Evolutionary conservation across 495 filamentous ascomycete species (phyloP), one percentile per base, ranked within the genome.

Genomic region (Penicillium coffeae): DNA sequence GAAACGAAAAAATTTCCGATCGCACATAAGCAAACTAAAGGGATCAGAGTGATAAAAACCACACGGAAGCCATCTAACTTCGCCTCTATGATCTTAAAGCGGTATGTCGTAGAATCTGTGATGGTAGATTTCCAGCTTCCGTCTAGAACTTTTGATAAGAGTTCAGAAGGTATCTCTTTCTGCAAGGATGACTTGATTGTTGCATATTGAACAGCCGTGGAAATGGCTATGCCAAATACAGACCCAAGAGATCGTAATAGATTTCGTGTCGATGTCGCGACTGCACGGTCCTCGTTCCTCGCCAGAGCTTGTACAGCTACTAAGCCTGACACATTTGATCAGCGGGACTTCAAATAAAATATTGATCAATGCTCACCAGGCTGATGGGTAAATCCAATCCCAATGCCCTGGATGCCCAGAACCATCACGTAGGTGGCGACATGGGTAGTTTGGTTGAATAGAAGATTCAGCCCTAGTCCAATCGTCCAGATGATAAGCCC

Each of bases 281-380:
- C 76, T 0, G 81, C 81, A 27, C 79, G 69, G 35, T 84, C 75
- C 12, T 69, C 48, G 25, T 75, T 72, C 8, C 59, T 65, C 18
- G 66, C 76, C 52, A 82, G 77, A 9, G 81, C 77, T 60, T 83
- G 79, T 13, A 79, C 64, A n/a, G 80, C 80, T 8, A 84, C 73
- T 1, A 84, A 60, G 10, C 68, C 45, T 47, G 18, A 20, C 7
- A n/a, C 14, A 2, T 22, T 38, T 9, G 3, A 8, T 33, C 1
- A 39, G 36, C 1, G 8, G 19, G 19, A 5, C n/a, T 38, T 19
- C 8, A 15, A 33, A 32, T 15, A 1, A 12, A 13, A 4, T 32
- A 6, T 45, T 45, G n/a, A n/a, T n/a, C n/a, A n/a, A n/a, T n/a
- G n/a, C n/a, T n/a, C n/a, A 50, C 48, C 66, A n/a, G 80, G 78